Evolutionary conservation across 2,329 filamentous ascomycete genomes (phyloP).

Genomic region (Rasamsonia emersonii): DNA sequence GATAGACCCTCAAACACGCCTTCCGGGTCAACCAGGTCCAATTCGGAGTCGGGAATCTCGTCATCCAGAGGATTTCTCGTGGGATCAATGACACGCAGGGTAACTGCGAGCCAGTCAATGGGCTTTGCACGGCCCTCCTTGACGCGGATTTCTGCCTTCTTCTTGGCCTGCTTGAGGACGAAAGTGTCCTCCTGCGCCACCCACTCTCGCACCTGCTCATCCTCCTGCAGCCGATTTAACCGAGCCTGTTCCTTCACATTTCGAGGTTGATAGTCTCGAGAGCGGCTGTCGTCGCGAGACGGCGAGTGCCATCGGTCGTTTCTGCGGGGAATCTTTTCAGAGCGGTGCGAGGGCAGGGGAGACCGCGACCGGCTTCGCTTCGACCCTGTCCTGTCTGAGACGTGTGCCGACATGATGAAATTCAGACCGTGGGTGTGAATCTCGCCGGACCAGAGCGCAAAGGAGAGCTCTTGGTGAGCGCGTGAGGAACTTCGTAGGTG

Average conservation of each 20-base stretch:
- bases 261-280: slow-evolving; percentile 17
- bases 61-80: slow-evolving; percentile 74
- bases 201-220: slow-evolving; percentile 72
- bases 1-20: slow-evolving; percentile 68
- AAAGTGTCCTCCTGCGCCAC: slow-evolving; percentile 94
- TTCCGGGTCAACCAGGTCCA: slow-evolving; percentile 72
- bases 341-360: slow-evolving; percentile 30
- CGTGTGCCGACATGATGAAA: slow-evolving; percentile 25
- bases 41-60: slow-evolving; percentile 66
- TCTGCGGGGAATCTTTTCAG: slow-evolving; percentile 28
- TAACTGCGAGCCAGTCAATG: slow-evolving; percentile 90
- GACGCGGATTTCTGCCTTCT: slow-evolving; percentile 91
- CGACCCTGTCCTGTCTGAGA: slow-evolving; percentile 23
- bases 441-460: background rate
- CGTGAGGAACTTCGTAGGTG: too few relatives aligned
- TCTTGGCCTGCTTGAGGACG: slow-evolving; percentile 93
- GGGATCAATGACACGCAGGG: slow-evolving; percentile 76
- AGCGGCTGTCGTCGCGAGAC: slow-evolving; percentile 13
- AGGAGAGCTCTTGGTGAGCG: background rate
- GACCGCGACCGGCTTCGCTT: slow-evolving; percentile 37
- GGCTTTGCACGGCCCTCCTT: slow-evolving; percentile 83
- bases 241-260: slow-evolving; percentile 38
- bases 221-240: slow-evolving; percentile 55
- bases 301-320: slow-evolving; percentile 22
- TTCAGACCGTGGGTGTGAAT: too few relatives aligned